Evolutionary conservation across 306 rosid genomes (phyloP), one percentile per base, ranked within the genome.

Genomic region (Geum urbanum): DNA sequence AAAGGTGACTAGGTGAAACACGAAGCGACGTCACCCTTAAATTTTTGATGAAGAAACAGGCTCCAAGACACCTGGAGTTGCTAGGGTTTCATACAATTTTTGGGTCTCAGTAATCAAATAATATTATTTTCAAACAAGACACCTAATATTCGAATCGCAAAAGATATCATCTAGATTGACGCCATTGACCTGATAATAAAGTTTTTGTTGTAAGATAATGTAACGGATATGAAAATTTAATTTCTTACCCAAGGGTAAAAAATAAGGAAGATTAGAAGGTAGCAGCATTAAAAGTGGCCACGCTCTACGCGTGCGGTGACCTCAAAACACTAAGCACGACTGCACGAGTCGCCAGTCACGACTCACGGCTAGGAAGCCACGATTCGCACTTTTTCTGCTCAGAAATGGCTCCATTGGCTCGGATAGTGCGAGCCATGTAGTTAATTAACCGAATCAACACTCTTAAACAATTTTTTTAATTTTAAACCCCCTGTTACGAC

Each of bases 251-350:
- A n/a, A n/a, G 14, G 5, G 16, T 48, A 40, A 4, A 2, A 44
- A 47, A 15, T 8, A 4, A 45, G 22, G 40, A 4, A 3, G 8
- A 6, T 2, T 6, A 44, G 11, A 11, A 12, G 1, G 12, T 43
- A 19, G 12, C 24, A 19, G 16, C 1, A 4, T 5, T 6, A 5
- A 52, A 7, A 57, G 62, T 12, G 39, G 14, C 37, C 72, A 16
- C 14, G 62, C 20, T 7, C 49, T 13, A 52, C 72, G 62, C 39
- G 5, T 52, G 57, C 13, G 72, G 39, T 4, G 72, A 68, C 62
- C 72, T 39, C 22, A 64, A 43, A 44, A 5, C 66, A 67, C 7
- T 32, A 32, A 32, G 37, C 37, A 32, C 37, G 37, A 32, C 3
- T 32, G 10, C 72, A 52, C 37, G 32, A 41, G 67, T 9, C 49